A percentile compares a stretch with the other conserved stretches of the same genome.
These are phyloP conservation scores for Cryptococcus floricola DNA, from an alignment of 1,284 basidiomycete species.

Conservation along the genomic window DNA sequence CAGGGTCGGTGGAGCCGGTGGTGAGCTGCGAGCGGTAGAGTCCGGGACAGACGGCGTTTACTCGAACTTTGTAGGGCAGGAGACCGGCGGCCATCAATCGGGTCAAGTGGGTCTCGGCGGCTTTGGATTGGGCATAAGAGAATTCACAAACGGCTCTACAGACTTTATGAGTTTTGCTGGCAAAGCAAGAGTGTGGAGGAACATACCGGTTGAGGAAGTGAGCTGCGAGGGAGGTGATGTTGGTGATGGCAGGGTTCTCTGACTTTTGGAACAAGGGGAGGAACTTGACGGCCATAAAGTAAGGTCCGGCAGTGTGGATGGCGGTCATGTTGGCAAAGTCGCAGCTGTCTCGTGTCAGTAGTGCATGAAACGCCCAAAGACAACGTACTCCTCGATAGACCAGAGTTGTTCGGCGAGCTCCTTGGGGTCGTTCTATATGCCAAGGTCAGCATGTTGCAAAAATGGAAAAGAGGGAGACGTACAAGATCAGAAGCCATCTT, in stretches of 20 bases:
- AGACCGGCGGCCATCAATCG: constrained; percentile 29
- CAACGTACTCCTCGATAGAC: constrained; percentile 32
- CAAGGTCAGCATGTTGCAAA: background rate
- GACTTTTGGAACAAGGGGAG: constrained; percentile 30
- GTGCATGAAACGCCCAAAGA: background rate
- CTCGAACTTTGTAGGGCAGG: constrained; percentile 28
- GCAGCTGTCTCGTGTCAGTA: constrained; percentile 7
- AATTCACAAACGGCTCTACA: constrained; percentile 26
- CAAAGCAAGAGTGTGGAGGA: background rate
- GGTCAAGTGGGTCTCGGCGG: constrained; percentile 31
- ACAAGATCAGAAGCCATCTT: constrained; percentile 10
- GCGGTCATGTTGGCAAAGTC: constrained; percentile 35
- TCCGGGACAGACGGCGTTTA: constrained; percentile 28
- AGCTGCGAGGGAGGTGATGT: constrained; percentile 31
- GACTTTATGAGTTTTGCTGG: background rate
- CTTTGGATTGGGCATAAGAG: constrained; percentile 35
- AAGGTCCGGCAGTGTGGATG: constrained; percentile 28
- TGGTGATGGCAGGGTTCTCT: constrained; percentile 23
- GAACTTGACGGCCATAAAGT: constrained; percentile 31
- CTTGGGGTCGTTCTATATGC: constrained; percentile 10
- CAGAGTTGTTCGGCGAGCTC: constrained; percentile 23
- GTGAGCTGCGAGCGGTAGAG: constrained; percentile 32
- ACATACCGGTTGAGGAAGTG: constrained; percentile 28
- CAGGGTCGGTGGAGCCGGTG: constrained; percentile 9
- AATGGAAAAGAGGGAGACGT: background rate